Evolutionary conservation across 768 basidiomycete species (phyloP), one percentile per base, ranked within the genome.

Genomic region (Crucibulum laeve): DNA sequence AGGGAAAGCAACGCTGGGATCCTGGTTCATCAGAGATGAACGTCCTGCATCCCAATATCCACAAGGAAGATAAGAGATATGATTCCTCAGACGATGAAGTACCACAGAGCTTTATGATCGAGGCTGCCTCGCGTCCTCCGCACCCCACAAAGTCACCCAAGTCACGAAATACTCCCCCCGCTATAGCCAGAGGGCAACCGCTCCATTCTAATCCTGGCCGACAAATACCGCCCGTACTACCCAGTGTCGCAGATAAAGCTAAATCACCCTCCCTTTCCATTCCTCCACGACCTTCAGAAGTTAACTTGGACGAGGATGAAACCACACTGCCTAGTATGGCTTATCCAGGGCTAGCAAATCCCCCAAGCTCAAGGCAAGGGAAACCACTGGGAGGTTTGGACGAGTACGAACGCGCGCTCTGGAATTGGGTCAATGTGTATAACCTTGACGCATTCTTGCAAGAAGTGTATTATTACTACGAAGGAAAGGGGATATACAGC

Each of bases 371-470:
- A 15, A 59, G 63, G 42, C 68, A 60, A 33, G 54, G 64, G 15
- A 79, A 69, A 47, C 71, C 67, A 33, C 77, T 82, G 74, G 76
- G 80, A 40, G 86, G 89, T 6, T 60, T 92, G 35, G 87, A 92
- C 55, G 80, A 82, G 10, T 84, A 89, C 56, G 93, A 99, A 62
- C 84, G 82, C 46, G 96, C 96, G 1, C 63, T 98, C 38, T 99
- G 96, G 96, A 87, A 89, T 45, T 99, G 96, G 96, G 92, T 97
- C 46, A 99, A 99, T 59, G 92, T 98, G 10, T 91, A 92, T 59
- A 97, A 99, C 59, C 75, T 99, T 28, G 96, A 99, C 56, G 84
- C 82, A 5, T 99, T 94, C 63, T 66, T 99, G 22, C 91, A 95
- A 64, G 92, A 97, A 50, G 91, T 91, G 28, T 98, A 99, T 63